These are phyloP conservation scores for Nannochloropsis gaditana DNA, from an alignment of 108 stramenopile species.

Conservation along the genomic window DNA sequence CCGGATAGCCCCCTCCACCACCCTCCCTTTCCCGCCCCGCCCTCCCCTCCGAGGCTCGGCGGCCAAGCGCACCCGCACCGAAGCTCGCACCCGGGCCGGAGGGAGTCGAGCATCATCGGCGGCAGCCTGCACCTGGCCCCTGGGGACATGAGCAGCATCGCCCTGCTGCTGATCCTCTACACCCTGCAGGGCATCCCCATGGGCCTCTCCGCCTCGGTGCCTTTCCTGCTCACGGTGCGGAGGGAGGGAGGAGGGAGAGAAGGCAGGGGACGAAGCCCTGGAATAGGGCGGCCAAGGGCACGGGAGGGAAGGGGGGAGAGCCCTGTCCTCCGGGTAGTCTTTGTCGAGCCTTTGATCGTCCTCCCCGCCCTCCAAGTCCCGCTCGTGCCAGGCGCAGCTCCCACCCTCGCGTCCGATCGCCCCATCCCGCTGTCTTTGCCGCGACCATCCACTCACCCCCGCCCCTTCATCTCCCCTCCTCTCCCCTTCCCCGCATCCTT, in stretches of 20 bases:
- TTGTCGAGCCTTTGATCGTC: no score
- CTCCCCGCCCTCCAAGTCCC: no score
- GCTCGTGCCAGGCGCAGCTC: no score
- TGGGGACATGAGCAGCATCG: constrained; percentile 65
- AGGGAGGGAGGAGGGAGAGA: constrained; percentile 19
- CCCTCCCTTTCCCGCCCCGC: neutral
- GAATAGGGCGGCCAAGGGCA: neutral
- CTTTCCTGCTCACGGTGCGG: constrained; percentile 91
- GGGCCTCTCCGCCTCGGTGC: constrained; percentile 91
- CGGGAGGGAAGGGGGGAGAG: constrained; percentile 25
- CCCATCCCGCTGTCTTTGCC: neutral
- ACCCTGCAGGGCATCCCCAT: constrained; percentile 98
- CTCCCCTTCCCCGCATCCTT: neutral
- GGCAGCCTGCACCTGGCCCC: neutral
- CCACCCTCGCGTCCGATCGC: no score
- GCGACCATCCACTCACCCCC: neutral
- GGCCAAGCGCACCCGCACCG: neutral
- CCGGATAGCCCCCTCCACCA: neutral
- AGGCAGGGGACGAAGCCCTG: neutral
- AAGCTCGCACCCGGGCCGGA: neutral
- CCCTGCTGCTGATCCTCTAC: constrained; percentile 83
- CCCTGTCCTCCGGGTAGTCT: no score
- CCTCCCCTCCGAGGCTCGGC: neutral
- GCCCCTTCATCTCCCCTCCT: neutral
- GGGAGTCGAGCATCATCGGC: neutral